phyloP scores from a whole-genome alignment of 2,329 filamentous ascomycete species.

The Pseudopyrenochaeta lycopersici region DNA sequence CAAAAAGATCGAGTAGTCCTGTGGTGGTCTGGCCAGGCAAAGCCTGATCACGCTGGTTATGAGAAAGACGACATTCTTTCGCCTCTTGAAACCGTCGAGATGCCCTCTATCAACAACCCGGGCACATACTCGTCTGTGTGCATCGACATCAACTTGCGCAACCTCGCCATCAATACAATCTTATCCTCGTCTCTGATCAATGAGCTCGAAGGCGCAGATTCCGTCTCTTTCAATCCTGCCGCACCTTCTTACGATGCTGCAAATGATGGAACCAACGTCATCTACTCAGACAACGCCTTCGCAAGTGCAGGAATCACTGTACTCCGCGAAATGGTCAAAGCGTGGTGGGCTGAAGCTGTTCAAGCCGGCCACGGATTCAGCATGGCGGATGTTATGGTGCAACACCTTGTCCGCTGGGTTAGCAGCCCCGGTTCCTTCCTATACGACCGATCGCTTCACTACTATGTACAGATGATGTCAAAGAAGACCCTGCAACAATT shows the following conservation, averaged over 20 bases:
- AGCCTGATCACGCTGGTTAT: constrained; percentile 94
- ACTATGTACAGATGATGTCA: constrained; percentile 99
- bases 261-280: constrained; percentile 71
- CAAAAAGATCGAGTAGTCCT: constrained; percentile 92
- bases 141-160: constrained; percentile 92
- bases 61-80: constrained; percentile 90
- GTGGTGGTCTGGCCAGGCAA: constrained; percentile 91
- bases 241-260: constrained; percentile 67
- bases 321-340: constrained; percentile 96
- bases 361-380: constrained; percentile 71
- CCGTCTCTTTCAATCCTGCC: constrained; percentile 83
- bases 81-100: constrained; percentile 83
- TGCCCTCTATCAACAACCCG: constrained; percentile 92
- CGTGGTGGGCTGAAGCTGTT: constrained; percentile 97
- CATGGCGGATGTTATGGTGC: constrained; percentile 98
- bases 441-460: constrained; percentile 92
- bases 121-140: constrained; percentile 96
- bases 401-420: constrained; percentile 97
- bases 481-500: constrained; percentile 96
- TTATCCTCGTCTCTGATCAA: constrained; percentile 96
- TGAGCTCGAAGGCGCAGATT: constrained; percentile 89
- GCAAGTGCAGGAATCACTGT: constrained; percentile 91
- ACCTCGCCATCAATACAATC: constrained; percentile 97
- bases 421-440: constrained; percentile 92
- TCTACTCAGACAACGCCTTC: constrained; percentile 90